Evolutionary conservation across 805 yeast species (phyloP).

Genomic region (Tetrapisispora pingtungensis): DNA sequence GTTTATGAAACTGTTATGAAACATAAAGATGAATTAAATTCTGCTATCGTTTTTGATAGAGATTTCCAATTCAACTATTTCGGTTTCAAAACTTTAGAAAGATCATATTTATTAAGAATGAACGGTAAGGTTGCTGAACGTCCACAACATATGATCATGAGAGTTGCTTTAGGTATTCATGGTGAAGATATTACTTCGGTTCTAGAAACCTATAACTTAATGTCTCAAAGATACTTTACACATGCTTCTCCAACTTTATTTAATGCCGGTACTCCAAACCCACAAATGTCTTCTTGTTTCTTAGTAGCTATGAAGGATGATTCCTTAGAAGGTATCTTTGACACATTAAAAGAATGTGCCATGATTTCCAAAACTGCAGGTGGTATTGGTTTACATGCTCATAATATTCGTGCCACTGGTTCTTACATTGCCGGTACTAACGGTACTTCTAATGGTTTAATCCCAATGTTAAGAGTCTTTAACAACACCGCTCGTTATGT

Average conservation of each 20-base stretch:
- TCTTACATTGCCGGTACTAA: conserved; percentile 82
- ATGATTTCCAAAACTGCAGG: conserved; percentile 89
- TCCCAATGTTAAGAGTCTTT: conserved; percentile 89
- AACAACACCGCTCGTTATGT: conserved; percentile 93
- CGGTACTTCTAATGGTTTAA: conserved; percentile 82
- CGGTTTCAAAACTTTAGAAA: conserved; percentile 80
- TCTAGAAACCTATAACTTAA: conserved; percentile 69
- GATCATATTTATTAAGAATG: conserved; percentile 63
- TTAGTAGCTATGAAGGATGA: conserved; percentile 83
- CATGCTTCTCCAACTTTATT: conserved; percentile 93
- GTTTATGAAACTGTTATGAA: conserved; percentile 51
- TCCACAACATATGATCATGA: conserved; percentile 79
- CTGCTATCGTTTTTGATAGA: conserved; percentile 59
- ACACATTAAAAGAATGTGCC: conserved; percentile 78
- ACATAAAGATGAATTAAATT: conserved; percentile 53
- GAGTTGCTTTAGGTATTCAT: conserved; percentile 88
- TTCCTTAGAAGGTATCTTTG: conserved; percentile 87
- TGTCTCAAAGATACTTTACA: conserved; percentile 78
- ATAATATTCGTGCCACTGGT: conserved; percentile 75
- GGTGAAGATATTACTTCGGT: conserved; percentile 51
- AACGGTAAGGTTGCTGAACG: conserved; percentile 63
- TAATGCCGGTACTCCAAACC: conserved; percentile 79
- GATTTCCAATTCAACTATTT: conserved; percentile 72
- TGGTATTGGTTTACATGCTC: conserved; percentile 83
- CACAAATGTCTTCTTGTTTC: conserved; percentile 88